Base-by-base conservation (phyloP, 352 stramenopile genomes). In the Pythium sukuiense region DNA sequence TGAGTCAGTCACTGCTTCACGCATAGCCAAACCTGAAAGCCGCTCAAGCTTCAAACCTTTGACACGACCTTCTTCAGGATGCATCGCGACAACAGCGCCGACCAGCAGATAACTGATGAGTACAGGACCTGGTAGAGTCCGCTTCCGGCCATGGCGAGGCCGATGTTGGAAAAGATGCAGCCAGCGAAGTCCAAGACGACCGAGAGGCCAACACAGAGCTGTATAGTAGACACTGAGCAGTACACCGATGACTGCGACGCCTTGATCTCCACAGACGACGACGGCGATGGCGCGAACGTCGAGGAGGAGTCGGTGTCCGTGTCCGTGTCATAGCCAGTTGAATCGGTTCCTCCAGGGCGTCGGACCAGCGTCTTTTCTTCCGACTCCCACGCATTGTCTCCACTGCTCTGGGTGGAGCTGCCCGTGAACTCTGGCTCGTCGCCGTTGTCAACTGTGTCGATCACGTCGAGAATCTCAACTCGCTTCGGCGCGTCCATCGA, bases 81-180 rank as follows among this genome's bases (percentile, higher is more conserved):
- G 61, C 88, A 78, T 7, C 87, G 77, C 26, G 85, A 95, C 45
- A 95, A 74, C 37, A 95, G 71, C 58, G 85, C 87, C 29, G 85
- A 93, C 87, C 87, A 95, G 71, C 87, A 93, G 67, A 95, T 92
- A 35, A 95, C 85, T 18, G 84, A 92, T 59, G 84, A 94, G 71
- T 94, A 95, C 37, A 90, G 79, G 35, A 92, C 83, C 68, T 95
- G 87, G 55, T 90, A 95, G 27, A 95, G 73, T 6, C 87, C 87
- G 52, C 84, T 93, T 7, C 87, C 84, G 2, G 87, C 84, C 84
- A 95, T 93, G 16, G 85, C 87, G 27, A 95, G 66, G 2, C 84
- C 87, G 26, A 93, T 76, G 60, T 91, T 95, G 59, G 81, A 92
- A 68, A 95, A 95, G 43, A 95, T 87, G 71, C 85, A 93, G 55